phyloP scores from a whole-genome alignment of 2,329 filamentous ascomycete genomes.

The Exophiala mesophila region DNA sequence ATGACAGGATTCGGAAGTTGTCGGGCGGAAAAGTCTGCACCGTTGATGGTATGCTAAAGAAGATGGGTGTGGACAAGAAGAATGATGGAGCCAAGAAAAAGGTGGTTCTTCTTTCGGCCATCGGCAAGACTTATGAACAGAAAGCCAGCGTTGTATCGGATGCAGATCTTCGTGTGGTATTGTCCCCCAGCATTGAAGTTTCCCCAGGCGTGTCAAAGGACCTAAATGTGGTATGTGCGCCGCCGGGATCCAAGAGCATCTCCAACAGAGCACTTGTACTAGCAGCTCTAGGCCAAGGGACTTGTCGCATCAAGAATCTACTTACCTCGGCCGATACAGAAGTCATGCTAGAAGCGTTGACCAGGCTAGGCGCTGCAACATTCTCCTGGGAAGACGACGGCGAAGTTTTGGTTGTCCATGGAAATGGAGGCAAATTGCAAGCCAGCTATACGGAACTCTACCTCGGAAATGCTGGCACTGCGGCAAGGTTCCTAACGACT shows the following conservation, averaged over 20 bases:
- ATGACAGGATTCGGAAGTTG: slow-evolving; percentile 74
- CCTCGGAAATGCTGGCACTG: slow-evolving; percentile 92
- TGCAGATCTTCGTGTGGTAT: slow-evolving; percentile 70
- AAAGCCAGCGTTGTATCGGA: slow-evolving; percentile 88
- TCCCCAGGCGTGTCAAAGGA: slow-evolving; percentile 63
- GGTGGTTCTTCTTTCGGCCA: slow-evolving; percentile 83
- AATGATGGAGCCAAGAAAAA: slow-evolving; percentile 95
- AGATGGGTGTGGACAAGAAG: slow-evolving; percentile 99
- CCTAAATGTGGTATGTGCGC: slow-evolving; percentile 69
- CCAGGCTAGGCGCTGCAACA: slow-evolving; percentile 74
- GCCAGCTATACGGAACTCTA: slow-evolving; percentile 77
- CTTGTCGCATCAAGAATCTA: slow-evolving; percentile 83
- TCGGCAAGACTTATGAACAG: slow-evolving; percentile 81
- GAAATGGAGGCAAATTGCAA: slow-evolving; percentile 78
- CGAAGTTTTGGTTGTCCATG: slow-evolving; percentile 81
- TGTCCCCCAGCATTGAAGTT: slow-evolving; percentile 74
- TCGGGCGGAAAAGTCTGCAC: slow-evolving; percentile 84
- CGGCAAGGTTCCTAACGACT: slow-evolving; percentile 89
- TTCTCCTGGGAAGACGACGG: slow-evolving; percentile 94
- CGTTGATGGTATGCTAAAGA: slow-evolving; percentile 76
- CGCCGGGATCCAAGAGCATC: slow-evolving; percentile 94
- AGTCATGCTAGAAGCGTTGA: slow-evolving; percentile 92
- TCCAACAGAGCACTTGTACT: slow-evolving; percentile 94
- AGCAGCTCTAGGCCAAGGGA: slow-evolving; percentile 79
- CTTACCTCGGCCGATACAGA: slow-evolving; percentile 96